These are phyloP conservation scores for Teratosphaeria pseudoeucalypti DNA, from an alignment of 2,329 filamentous ascomycete genomes.

Conservation along the genomic window DNA sequence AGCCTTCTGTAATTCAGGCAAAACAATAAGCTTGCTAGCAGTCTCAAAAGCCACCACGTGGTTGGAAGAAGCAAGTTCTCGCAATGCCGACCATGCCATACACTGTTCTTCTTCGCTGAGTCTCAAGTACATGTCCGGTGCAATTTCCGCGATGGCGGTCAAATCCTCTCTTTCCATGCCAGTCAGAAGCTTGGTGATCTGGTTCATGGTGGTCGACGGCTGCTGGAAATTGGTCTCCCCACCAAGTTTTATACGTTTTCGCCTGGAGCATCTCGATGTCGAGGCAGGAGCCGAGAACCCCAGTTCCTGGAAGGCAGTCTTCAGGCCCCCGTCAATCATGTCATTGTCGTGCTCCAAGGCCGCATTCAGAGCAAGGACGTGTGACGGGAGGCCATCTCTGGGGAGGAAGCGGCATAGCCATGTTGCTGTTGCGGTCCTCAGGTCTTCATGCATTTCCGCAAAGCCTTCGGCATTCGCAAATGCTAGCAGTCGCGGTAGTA, in stretches of 20 bases:
- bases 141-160: constrained; percentile 8
- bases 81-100: constrained; percentile 16
- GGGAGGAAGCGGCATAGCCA: constrained; percentile 13
- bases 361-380: constrained; percentile 8
- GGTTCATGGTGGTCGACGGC: neutral
- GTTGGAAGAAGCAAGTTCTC: constrained; percentile 11
- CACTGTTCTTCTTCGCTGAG: constrained; percentile 13
- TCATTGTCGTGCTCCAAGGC: constrained; percentile 11
- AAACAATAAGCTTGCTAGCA: constrained; percentile 23
- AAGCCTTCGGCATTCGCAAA: constrained; percentile 8
- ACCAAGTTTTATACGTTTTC: constrained; percentile 5
- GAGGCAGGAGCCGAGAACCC: constrained; percentile 1
- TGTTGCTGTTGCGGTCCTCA: constrained; percentile 15
- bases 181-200: constrained; percentile 8
- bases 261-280: neutral
- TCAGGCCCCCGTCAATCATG: constrained; percentile 17
- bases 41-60: constrained; percentile 4
- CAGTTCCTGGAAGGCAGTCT: constrained; percentile 10
- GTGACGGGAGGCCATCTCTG: constrained; percentile 8
- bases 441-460: constrained; percentile 14
- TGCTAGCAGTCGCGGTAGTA: constrained; percentile 8
- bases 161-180: constrained; percentile 11
- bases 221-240: neutral
- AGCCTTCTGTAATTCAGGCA: constrained; percentile 36
- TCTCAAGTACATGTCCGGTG: constrained; percentile 10